Evolutionary conservation across 2,329 filamentous ascomycete genomes (phyloP), one percentile per base, ranked within the genome.

Genomic region (Cordyceps cateniannulata): DNA sequence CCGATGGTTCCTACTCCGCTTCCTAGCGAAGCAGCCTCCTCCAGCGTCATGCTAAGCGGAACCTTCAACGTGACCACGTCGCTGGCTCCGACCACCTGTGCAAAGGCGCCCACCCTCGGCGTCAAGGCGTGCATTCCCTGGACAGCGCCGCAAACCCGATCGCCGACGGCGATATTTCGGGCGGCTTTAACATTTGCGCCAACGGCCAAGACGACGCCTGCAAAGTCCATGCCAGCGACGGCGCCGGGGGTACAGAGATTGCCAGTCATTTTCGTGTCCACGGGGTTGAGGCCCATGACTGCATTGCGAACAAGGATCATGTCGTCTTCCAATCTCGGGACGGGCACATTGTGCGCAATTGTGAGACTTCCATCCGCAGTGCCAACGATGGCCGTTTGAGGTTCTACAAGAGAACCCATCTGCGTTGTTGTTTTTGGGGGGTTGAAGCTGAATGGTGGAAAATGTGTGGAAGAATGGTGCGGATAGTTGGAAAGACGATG

Each of bases 91-190:
- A 48, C 60, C 42, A 65, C 62, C 27, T 69, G 52, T 14, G 65
- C 45, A 44, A 68, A 69, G 1, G 66, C 58, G 2, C 66, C 66
- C n/a, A 57, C 16, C 1, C 24, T 50, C 6, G 61, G 61, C n/a
- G n/a, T 6, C 5, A 49, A 12, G 1, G 57, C 25, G 27, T 62
- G 55, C 56, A 62, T 57, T 6, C 61, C 61, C 27, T 50, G 50
- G 18, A 62, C 32, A 20, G 57, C 52, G 4, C 32, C 51, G 27
- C 14, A 24, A 5, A 62, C 61, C 4, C 61, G 61, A 27, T 62
- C 61, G 24, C 61, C 61, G n/a, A 55, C 57, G 14, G 24, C 18
- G 10, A 62, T 18, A 6, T 48, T 16, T 24, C 57, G 35, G 16
- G 44, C 45, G 3, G 52, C 51, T n/a, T n/a, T n/a, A 2, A 47